Percentiles rank a stretch among this genome's conserved stretches.
These are phyloP conservation scores for Fraxinus anomala DNA, from an alignment of 257 asterid species.

Conservation along the genomic window DNA sequence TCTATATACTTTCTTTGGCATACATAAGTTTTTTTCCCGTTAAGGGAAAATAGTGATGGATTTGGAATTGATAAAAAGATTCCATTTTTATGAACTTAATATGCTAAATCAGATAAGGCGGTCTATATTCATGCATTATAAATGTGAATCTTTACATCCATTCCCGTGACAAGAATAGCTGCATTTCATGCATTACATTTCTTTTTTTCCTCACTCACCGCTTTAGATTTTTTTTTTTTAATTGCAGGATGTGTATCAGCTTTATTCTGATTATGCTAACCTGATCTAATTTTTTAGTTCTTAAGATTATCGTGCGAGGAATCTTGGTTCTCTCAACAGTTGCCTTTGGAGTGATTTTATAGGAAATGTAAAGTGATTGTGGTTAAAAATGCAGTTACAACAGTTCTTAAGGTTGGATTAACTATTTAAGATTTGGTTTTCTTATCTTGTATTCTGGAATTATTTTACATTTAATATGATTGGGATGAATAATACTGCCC, in stretches of 20 bases:
- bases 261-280: slow-evolving; percentile 2
- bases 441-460: background rate
- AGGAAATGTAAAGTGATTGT: background rate
- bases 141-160: background rate
- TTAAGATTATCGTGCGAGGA: background rate
- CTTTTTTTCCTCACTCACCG: background rate
- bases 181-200: background rate
- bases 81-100: background rate
- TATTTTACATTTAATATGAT: background rate
- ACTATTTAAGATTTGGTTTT: too few relatives aligned
- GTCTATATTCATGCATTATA: background rate
- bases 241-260: background rate
- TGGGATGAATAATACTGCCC: background rate
- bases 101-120: background rate
- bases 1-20: background rate
- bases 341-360: background rate
- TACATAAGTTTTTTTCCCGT: background rate
- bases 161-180: background rate
- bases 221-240: too few relatives aligned
- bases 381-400: background rate
- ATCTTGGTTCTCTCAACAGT: background rate
- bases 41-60: too few relatives aligned
- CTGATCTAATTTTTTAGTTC: background rate
- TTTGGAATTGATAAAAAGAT: background rate
- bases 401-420: too few relatives aligned